These are phyloP conservation scores for Mycena chlorophos DNA, from an alignment of 768 basidiomycete genomes.

Conservation along the genomic window DNA sequence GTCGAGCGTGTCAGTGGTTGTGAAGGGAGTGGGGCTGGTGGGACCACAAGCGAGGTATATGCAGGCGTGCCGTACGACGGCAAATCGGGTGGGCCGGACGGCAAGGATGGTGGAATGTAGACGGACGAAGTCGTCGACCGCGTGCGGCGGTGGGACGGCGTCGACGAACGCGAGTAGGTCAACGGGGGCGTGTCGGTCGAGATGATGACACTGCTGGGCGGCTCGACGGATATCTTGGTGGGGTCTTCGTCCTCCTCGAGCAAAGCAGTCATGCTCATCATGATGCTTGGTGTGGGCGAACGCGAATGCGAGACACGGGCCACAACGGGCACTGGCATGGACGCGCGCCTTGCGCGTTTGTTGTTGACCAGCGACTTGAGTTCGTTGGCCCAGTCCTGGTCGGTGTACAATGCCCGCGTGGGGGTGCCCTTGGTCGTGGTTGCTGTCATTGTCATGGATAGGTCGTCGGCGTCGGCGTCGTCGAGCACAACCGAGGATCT, in stretches of 20 bases:
- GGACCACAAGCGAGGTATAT: slow-evolving; percentile 54
- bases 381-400: slow-evolving; percentile 69
- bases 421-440: too few species aligned
- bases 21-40: slow-evolving; percentile 44
- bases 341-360: too few species aligned
- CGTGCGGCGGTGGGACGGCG: slow-evolving; percentile 12
- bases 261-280: slow-evolving; percentile 53
- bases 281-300: slow-evolving; percentile 39
- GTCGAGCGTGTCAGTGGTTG: slow-evolving; percentile 21
- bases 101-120: slow-evolving; percentile 21
- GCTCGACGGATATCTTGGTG: slow-evolving; percentile 1
- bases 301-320: slow-evolving; percentile 10
- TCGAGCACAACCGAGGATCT: slow-evolving; percentile 44
- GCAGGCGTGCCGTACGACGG: slow-evolving; percentile 61
- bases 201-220: slow-evolving; percentile 11
- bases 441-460: slow-evolving; percentile 22
- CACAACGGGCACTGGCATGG: slow-evolving; percentile 25
- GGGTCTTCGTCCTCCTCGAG: slow-evolving; percentile 54
- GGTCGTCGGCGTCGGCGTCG: slow-evolving; percentile 29
- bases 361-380: slow-evolving; percentile 58
- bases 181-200: not conserved
- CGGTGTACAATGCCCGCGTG: slow-evolving; percentile 37
- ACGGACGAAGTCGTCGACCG: slow-evolving; percentile 26
- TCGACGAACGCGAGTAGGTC: not conserved
- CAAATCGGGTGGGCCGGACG: slow-evolving; percentile 27